These are phyloP conservation scores for Amaranthus hypochondriacus DNA, from an alignment of 148 eudicot genomes.

Conservation along the genomic window DNA sequence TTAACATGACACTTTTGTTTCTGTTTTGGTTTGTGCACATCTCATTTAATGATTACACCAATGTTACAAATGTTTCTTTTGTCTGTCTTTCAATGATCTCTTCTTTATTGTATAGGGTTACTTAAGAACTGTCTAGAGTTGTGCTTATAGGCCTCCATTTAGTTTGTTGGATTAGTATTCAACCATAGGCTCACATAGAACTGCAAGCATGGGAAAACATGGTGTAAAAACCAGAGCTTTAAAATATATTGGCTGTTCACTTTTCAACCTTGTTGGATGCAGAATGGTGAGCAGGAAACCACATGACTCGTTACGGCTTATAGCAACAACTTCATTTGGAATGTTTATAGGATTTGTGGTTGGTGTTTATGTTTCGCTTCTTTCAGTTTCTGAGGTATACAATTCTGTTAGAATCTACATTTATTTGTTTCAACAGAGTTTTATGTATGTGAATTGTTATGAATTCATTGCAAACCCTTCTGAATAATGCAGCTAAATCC, in stretches of 20 bases:
- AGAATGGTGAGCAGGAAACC: conserved; percentile 46
- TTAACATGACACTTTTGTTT: no score
- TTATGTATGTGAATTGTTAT: background rate
- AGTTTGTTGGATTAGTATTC: conserved; percentile 14
- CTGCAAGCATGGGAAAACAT: conserved; percentile 16
- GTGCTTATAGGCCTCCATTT: conserved; percentile 5
- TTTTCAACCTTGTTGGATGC: conserved; percentile 26
- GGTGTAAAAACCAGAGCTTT: conserved; percentile 11
- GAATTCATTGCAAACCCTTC: background rate
- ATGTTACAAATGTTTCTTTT: no score
- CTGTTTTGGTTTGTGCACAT: no score
- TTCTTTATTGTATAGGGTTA: background rate
- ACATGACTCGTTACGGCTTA: conserved; percentile 46
- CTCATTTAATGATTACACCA: no score
- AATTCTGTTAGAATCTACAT: background rate
- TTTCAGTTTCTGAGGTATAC: conserved; percentile 56
- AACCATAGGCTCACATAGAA: background rate
- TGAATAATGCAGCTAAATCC: conserved; percentile 20
- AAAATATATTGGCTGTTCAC: conserved; percentile 12
- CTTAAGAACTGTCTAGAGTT: background rate
- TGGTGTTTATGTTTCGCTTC: conserved; percentile 54
- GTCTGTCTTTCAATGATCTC: no score
- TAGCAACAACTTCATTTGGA: conserved; percentile 46
- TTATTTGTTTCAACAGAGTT: background rate
- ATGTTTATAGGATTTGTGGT: conserved; percentile 59